Conservation (phyloP, 352 stramenopile species). For the Phytopythium helicoides region DNA sequence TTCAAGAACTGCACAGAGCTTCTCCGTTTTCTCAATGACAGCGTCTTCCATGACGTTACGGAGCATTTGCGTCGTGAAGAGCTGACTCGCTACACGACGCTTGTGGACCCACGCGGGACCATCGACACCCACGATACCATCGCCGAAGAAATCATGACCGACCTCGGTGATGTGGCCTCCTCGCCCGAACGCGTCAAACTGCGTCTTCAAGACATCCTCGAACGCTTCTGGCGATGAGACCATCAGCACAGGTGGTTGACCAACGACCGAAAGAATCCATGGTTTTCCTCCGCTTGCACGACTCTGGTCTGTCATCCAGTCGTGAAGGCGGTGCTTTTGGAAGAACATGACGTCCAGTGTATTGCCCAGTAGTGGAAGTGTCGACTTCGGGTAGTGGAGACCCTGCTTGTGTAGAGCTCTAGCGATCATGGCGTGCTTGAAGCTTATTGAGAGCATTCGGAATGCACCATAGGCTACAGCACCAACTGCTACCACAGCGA, state of each 20-base stretch:
- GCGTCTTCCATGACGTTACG: conserved; percentile 23
- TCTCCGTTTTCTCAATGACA: conserved; percentile 21
- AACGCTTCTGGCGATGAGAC: conserved; percentile 30
- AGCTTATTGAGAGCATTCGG: no score
- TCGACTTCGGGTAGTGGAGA: conserved; percentile 20
- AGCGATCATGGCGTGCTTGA: no score
- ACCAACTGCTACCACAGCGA: no score
- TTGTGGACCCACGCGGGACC: conserved; percentile 41
- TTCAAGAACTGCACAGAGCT: conserved; percentile 32
- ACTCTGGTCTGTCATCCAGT: conserved; percentile 56
- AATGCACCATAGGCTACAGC: no score
- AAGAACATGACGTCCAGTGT: conserved; percentile 32
- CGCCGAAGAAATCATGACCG: conserved; percentile 36
- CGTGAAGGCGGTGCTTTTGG: conserved; percentile 38
- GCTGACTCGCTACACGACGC: conserved; percentile 64
- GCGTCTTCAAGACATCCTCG: no score
- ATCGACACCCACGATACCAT: conserved; percentile 48
- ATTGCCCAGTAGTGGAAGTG: conserved; percentile 33
- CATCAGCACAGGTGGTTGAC: conserved; percentile 27
- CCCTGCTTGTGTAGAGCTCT: no score
- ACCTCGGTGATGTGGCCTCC: conserved; percentile 20
- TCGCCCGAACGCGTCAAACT: conserved; percentile 35
- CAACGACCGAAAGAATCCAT: conserved; percentile 43
- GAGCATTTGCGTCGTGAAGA: conserved; percentile 49
- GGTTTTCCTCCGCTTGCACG: conserved; percentile 26